A percentile compares a stretch with the other conserved stretches of the same genome.
Evolutionary conservation across 2,329 filamentous ascomycete genomes (phyloP).

Genomic region (Colletotrichum sojae): DNA sequence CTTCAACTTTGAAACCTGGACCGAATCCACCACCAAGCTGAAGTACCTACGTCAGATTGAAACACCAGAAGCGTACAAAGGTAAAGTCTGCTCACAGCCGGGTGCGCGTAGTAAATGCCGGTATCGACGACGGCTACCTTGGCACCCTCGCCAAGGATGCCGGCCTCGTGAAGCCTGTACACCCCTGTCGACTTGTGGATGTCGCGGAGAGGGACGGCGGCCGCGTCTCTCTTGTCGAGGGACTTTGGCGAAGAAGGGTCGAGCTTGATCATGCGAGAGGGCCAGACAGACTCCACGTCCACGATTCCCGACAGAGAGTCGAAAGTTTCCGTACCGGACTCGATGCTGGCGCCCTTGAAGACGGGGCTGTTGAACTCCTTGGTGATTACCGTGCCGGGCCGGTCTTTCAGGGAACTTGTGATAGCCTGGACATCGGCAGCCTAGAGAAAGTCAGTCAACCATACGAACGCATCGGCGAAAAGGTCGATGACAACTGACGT

Average conservation of each 20-base stretch:
- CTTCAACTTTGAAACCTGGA: constrained; percentile 30
- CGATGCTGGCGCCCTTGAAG: constrained; percentile 15
- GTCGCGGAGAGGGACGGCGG: constrained; percentile 35
- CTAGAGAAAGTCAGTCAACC: not conserved
- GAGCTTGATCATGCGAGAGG: constrained; percentile 16
- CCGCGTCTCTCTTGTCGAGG: constrained; percentile 4
- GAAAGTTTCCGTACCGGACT: constrained; percentile 4
- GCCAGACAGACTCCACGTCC: constrained; percentile 22
- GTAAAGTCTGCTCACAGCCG: constrained; percentile 5
- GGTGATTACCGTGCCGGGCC: constrained; percentile 2
- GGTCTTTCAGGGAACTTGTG: not conserved
- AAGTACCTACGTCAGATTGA: no score
- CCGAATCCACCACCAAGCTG: constrained; percentile 35
- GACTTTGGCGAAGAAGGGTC: not conserved
- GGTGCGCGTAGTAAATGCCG: constrained; percentile 32
- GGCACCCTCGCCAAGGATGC: constrained; percentile 44
- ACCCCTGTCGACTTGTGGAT: constrained; percentile 56
- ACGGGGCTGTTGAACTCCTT: constrained; percentile 24
- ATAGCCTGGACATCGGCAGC: constrained; percentile 5
- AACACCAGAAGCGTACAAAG: no score
- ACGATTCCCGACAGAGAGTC: not conserved
- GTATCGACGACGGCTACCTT: constrained; percentile 34
- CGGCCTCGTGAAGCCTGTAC: constrained; percentile 53
- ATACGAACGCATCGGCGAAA: not conserved
- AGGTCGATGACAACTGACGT: not conserved